A percentile compares a stretch with the other conserved stretches of the same genome.
phyloP scores from a whole-genome alignment of 257 asterid species.

The Cinchona pubescens region DNA sequence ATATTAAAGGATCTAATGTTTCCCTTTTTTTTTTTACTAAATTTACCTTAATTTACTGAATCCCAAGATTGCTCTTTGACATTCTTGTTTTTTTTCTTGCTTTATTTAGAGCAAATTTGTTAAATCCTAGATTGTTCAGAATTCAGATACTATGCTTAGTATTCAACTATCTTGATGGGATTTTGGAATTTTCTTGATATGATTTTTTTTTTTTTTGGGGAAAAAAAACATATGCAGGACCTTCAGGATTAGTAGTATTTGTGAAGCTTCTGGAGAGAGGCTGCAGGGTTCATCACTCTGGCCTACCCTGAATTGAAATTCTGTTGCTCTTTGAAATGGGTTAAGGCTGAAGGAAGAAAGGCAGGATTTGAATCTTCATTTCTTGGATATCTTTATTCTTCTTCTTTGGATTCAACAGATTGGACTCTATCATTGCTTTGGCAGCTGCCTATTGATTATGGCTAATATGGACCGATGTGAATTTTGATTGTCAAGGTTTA shows the following conservation, averaged over 20 bases:
- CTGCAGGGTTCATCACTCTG: conserved; percentile 52
- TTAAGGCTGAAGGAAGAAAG: conserved; percentile 28
- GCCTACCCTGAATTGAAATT: conserved; percentile 41
- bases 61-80: conserved; percentile 5
- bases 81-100: neutral
- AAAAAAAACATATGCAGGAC: conserved; percentile 48
- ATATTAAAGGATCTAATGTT: conserved; percentile 11
- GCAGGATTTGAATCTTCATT: conserved; percentile 29
- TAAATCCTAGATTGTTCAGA: neutral
- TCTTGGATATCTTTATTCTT: conserved; percentile 24
- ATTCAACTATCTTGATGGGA: neutral
- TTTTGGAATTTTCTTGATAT: conserved; percentile 18
- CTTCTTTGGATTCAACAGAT: conserved; percentile 28
- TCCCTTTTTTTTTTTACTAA: conserved; percentile 1
- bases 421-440: conserved; percentile 42
- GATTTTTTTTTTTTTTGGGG: conserved; percentile 1
- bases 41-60: neutral
- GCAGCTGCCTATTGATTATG: conserved; percentile 64
- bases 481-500: conserved; percentile 11
- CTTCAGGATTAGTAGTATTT: conserved; percentile 43
- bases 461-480: conserved; percentile 42
- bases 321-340: conserved; percentile 39
- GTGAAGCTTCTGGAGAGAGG: conserved; percentile 53
- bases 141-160: neutral
- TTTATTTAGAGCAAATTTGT: neutral